These are phyloP conservation scores for Leishmania martiniquensis DNA, from an alignment of 208 protist genomes.

Conservation along the genomic window DNA sequence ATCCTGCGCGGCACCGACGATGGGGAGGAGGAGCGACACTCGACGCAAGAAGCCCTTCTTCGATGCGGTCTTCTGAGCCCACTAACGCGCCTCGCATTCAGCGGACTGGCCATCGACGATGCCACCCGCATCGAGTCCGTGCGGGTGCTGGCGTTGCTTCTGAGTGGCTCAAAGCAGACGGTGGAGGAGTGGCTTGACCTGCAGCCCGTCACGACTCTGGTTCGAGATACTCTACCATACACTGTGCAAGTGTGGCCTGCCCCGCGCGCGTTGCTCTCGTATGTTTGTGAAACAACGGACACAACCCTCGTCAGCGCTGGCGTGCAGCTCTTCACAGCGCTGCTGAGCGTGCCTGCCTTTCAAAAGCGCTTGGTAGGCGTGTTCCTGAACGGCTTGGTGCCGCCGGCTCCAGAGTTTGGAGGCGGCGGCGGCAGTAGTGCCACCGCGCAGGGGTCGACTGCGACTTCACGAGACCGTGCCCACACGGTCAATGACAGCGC, in stretches of 20 bases:
- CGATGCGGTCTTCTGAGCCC: slow-evolving; percentile 58
- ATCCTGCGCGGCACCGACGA: slow-evolving; percentile 52
- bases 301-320: slow-evolving; percentile 50
- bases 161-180: slow-evolving; percentile 36
- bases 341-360: slow-evolving; percentile 35
- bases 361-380: slow-evolving; percentile 17
- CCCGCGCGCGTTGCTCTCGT: slow-evolving; percentile 52
- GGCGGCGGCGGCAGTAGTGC: slow-evolving; percentile 9
- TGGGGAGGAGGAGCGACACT: slow-evolving; percentile 22
- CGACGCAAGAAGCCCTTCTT: slow-evolving; percentile 40
- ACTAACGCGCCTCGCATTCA: slow-evolving; percentile 60
- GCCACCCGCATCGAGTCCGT: slow-evolving; percentile 76
- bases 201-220: slow-evolving; percentile 20
- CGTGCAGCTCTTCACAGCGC: slow-evolving; percentile 46
- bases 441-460: background rate
- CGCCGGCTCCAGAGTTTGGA: background rate
- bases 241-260: slow-evolving; percentile 38
- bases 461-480: background rate
- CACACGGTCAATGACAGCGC: background rate
- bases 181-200: slow-evolving; percentile 54
- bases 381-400: slow-evolving; percentile 22
- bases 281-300: slow-evolving; percentile 61
- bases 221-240: slow-evolving; percentile 22
- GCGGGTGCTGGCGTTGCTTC: slow-evolving; percentile 53
- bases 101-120: slow-evolving; percentile 68